phyloP scores from a whole-genome alignment of 352 stramenopile species.

The Phytophthora sansomeana region DNA sequence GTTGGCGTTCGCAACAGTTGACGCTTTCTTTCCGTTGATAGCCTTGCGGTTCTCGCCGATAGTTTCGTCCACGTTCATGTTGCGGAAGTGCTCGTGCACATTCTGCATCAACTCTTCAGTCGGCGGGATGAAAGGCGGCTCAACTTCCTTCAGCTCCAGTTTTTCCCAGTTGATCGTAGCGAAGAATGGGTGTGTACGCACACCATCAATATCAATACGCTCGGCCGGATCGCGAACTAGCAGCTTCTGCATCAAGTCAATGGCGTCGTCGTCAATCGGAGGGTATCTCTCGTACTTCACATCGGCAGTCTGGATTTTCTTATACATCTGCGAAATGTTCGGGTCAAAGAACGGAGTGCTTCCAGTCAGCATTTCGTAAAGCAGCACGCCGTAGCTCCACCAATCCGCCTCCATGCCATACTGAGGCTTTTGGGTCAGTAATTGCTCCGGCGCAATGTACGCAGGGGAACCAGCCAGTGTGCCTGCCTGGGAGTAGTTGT shows the following conservation, averaged over 20 bases:
- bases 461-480: conserved; percentile 84
- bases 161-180: conserved; percentile 69
- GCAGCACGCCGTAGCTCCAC: conserved; percentile 91
- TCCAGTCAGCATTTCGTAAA: conserved; percentile 92
- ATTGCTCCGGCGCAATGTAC: conserved; percentile 88
- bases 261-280: conserved; percentile 66
- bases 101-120: conserved; percentile 88
- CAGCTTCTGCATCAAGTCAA: conserved; percentile 82
- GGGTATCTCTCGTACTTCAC: conserved; percentile 82
- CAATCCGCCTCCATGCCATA: conserved; percentile 91
- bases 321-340: conserved; percentile 90
- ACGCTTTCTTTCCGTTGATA: conserved; percentile 66
- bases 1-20: conserved; percentile 46
- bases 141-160: conserved; percentile 83
- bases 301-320: conserved; percentile 89
- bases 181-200: conserved; percentile 82
- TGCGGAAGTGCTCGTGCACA: conserved; percentile 89
- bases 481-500: conserved; percentile 69
- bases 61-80: conserved; percentile 90
- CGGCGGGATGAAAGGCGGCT: conserved; percentile 82
- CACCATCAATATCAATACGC: conserved; percentile 65
- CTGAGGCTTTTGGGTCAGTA: conserved; percentile 85
- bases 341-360: conserved; percentile 89
- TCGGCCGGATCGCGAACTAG: conserved; percentile 77
- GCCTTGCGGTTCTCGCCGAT: conserved; percentile 73